phyloP scores from a whole-genome alignment of 2,329 filamentous ascomycete species.

The Zasmidium cellare region DNA sequence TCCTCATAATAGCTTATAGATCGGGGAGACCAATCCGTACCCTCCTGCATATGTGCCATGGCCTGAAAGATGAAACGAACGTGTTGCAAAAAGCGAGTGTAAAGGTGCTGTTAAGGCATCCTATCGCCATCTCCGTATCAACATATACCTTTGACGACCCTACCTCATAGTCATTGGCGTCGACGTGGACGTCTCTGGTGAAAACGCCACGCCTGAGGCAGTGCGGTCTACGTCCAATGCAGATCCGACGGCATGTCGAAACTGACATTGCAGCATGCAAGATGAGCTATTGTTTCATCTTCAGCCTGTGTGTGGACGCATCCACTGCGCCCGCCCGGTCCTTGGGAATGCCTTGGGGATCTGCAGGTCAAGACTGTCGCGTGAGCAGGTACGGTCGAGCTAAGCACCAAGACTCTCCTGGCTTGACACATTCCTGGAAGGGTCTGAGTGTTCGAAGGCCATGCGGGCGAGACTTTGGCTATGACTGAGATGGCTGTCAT shows the following conservation, averaged over 20 bases:
- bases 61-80: neutral
- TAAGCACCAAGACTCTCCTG: too few species aligned
- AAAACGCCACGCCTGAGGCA: neutral
- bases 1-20: neutral
- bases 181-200: neutral
- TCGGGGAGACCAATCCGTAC: neutral
- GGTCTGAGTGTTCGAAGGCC: too few species aligned
- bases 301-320: neutral
- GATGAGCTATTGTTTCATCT: constrained; percentile 1
- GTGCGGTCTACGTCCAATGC: neutral
- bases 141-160: neutral
- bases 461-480: too few species aligned
- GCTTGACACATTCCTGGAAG: too few species aligned
- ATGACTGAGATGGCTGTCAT: too few species aligned
- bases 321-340: neutral
- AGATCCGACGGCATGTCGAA: neutral
- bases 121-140: neutral
- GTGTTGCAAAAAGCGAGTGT: neutral
- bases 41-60: neutral
- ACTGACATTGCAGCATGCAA: neutral
- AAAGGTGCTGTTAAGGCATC: neutral
- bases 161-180: neutral
- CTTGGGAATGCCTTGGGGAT: neutral
- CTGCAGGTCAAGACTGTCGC: neutral
- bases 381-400: neutral